Evolutionary conservation across 2,329 filamentous ascomycete genomes (phyloP).

Genomic region (Ophiostoma tasmaniense): DNA sequence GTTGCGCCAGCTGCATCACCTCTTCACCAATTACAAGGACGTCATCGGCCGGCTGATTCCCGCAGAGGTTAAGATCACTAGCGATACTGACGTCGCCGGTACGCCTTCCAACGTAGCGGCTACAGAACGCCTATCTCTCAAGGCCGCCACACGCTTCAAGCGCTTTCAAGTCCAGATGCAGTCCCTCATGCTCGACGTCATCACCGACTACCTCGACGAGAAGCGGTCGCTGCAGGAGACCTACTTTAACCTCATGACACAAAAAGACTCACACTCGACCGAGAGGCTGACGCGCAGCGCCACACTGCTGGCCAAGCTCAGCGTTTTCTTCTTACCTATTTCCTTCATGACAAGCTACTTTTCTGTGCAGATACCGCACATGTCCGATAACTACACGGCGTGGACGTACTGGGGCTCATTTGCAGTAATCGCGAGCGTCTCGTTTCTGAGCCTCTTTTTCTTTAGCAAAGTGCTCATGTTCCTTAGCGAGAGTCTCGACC

Average conservation of each 20-base stretch:
- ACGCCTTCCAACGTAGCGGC: neutral
- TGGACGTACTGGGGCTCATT: conserved; percentile 62
- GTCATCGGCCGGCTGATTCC: conserved; percentile 51
- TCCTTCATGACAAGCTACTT: conserved; percentile 70
- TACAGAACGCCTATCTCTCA: conserved; percentile 30
- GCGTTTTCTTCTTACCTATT: conserved; percentile 67
- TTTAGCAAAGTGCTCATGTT: conserved; percentile 40
- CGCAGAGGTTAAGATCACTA: conserved; percentile 26
- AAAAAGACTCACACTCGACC: conserved; percentile 65
- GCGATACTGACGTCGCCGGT: neutral
- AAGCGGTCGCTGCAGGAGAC: conserved; percentile 62
- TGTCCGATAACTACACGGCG: conserved; percentile 49
- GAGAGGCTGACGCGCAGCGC: conserved; percentile 64
- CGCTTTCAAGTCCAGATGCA: conserved; percentile 50
- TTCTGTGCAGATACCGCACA: conserved; percentile 52
- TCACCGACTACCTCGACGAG: conserved; percentile 56
- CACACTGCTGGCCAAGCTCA: conserved; percentile 64
- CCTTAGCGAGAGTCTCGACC: conserved; percentile 37
- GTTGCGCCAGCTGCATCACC: conserved; percentile 49
- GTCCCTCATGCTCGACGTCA: conserved; percentile 53
- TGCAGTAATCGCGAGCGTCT: conserved; percentile 51
- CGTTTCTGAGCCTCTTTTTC: conserved; percentile 49
- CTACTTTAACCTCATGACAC: conserved; percentile 71
- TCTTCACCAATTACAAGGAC: conserved; percentile 52
- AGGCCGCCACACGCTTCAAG: conserved; percentile 50